Conservation (phyloP, 2,329 filamentous ascomycete genomes). For the Mariannaea sp. region DNA sequence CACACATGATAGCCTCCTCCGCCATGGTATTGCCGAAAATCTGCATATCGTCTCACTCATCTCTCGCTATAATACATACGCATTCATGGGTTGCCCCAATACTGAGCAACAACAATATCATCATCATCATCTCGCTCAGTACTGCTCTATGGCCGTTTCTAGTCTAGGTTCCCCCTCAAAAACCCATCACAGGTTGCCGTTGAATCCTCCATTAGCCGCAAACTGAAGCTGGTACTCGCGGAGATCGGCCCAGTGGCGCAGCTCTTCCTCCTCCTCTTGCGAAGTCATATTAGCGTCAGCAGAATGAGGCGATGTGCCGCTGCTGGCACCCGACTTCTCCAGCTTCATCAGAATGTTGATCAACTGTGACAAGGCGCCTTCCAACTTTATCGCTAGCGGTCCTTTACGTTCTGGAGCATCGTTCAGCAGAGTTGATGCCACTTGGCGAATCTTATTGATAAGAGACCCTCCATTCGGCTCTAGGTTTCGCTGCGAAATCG, state of each 20-base stretch:
- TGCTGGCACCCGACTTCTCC: constrained; percentile 62
- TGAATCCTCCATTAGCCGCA: constrained; percentile 65
- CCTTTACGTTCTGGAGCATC: constrained; percentile 57
- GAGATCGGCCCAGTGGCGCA: constrained; percentile 78
- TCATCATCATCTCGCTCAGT: constrained; percentile 1
- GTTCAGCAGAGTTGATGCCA: constrained; percentile 79
- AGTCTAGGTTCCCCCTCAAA: not conserved
- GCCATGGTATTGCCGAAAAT: constrained; percentile 5
- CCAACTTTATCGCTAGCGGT: constrained; percentile 58
- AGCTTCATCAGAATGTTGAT: constrained; percentile 76
- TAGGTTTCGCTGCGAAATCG: constrained; percentile 83
- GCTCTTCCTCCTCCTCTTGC: constrained; percentile 75
- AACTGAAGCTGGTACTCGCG: constrained; percentile 78
- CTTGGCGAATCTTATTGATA: constrained; percentile 84
- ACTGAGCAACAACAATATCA: not conserved
- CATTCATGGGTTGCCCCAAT: constrained; percentile 19
- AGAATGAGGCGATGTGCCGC: constrained; percentile 37
- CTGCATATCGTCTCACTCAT: not conserved
- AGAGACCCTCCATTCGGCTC: constrained; percentile 69
- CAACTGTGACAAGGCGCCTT: constrained; percentile 73
- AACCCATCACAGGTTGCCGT: constrained; percentile 32
- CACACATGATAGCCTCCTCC: constrained; percentile 1
- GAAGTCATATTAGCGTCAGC: constrained; percentile 49
- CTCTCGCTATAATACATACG: constrained; percentile 11
- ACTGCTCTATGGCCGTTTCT: not conserved